phyloP scores from a whole-genome alignment of 2,329 filamentous ascomycete species.

The Sporothrix humicola region DNA sequence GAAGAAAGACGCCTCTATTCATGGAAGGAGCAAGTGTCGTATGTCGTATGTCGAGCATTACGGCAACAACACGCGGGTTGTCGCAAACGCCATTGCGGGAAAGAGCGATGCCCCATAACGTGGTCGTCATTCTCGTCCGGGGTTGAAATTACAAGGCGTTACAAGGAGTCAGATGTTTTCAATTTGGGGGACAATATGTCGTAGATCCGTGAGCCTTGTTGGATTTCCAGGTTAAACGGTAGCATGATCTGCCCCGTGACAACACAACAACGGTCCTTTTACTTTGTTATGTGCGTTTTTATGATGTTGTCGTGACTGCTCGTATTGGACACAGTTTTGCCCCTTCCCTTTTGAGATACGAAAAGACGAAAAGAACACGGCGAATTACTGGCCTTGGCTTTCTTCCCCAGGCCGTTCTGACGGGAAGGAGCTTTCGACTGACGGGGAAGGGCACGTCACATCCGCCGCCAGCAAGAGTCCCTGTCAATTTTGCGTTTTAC shows the following conservation, averaged over 20 bases:
- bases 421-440: slow-evolving; percentile 7
- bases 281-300: neutral
- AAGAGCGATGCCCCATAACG: slow-evolving; percentile 5
- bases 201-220: neutral
- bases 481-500: neutral
- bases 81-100: slow-evolving; percentile 2
- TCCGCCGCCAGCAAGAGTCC: neutral
- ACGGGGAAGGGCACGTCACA: slow-evolving; percentile 12
- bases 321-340: slow-evolving; percentile 21
- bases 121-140: slow-evolving; percentile 7
- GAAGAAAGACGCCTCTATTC: neutral
- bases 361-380: slow-evolving; percentile 9
- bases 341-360: slow-evolving; percentile 21
- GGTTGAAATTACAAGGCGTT: slow-evolving; percentile 24
- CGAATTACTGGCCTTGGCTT: neutral
- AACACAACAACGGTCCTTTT: neutral
- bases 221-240: neutral
- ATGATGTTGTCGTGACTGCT: neutral
- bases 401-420: neutral
- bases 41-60: neutral
- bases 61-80: neutral
- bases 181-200: neutral
- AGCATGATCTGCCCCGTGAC: neutral
- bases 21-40: slow-evolving; percentile 11
- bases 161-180: slow-evolving; percentile 18